phyloP scores from a whole-genome alignment of 129 eudicot species.

The Flaveria linearis region DNA sequence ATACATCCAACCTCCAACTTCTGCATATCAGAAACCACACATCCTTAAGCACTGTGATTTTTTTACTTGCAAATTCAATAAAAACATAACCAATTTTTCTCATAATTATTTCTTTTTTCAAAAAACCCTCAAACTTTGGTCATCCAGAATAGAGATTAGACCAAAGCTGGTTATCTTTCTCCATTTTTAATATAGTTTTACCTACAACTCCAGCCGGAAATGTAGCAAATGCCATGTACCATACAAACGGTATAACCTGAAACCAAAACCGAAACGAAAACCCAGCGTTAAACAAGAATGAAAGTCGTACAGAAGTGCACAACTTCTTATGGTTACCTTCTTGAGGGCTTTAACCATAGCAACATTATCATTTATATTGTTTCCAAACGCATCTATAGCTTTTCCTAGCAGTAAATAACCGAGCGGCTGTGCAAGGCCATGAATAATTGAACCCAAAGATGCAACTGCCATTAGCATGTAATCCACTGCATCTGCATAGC shows the following conservation, averaged over 20 bases:
- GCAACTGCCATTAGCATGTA: slow-evolving; percentile 74
- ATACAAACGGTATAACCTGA: slow-evolving; percentile 81
- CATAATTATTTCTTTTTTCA: background rate
- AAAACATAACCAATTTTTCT: background rate
- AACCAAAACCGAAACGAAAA: background rate
- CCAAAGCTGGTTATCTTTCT: no score
- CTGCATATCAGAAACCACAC: slow-evolving; percentile 47
- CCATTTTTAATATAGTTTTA: background rate
- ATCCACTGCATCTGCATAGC: slow-evolving; percentile 69
- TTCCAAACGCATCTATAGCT: slow-evolving; percentile 81
- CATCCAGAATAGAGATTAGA: no score
- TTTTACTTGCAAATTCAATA: background rate
- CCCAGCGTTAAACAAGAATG: background rate
- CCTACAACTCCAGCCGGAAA: slow-evolving; percentile 89
- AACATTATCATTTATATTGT: slow-evolving; percentile 46
- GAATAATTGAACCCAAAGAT: slow-evolving; percentile 65
- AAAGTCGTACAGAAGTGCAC: background rate
- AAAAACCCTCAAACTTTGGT: no score
- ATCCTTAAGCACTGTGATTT: background rate
- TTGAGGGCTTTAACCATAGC: slow-evolving; percentile 78
- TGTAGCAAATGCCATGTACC: slow-evolving; percentile 90
- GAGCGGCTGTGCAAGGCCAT: slow-evolving; percentile 81
- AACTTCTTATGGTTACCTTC: slow-evolving; percentile 39
- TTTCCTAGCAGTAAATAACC: slow-evolving; percentile 78
- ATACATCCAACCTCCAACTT: slow-evolving; percentile 93